These are phyloP conservation scores for Apophysomyces sp. DNA, from an alignment of 371 early-diverging fungal genomes.

Conservation along the genomic window DNA sequence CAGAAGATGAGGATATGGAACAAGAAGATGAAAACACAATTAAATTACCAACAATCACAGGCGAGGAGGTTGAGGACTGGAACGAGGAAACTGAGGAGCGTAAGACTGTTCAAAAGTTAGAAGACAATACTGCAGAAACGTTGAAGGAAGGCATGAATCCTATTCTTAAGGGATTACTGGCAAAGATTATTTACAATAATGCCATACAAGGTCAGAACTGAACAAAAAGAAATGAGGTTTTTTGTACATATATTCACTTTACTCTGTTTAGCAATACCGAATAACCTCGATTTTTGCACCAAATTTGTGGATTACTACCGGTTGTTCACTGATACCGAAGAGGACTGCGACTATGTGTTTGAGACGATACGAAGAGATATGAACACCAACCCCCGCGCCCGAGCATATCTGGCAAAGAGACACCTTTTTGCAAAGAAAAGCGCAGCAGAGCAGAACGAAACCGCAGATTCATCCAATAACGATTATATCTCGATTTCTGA, in stretches of 20 bases:
- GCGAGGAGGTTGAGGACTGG: conserved; percentile 49
- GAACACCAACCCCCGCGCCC: conserved; percentile 51
- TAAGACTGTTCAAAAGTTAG: conserved; percentile 40
- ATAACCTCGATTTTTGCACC: conserved; percentile 73
- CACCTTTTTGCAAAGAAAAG: conserved; percentile 32
- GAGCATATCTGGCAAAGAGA: conserved; percentile 61
- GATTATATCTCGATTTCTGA: conserved; percentile 26
- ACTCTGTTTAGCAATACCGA: conserved; percentile 55
- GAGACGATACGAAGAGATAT: conserved; percentile 68
- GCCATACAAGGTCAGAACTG: conserved; percentile 66
- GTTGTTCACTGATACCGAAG: conserved; percentile 57
- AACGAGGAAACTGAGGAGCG: conserved; percentile 34
- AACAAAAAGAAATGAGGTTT: not conserved
- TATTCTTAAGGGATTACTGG: conserved; percentile 79
- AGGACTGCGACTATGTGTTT: conserved; percentile 51
- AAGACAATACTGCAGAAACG: conserved; percentile 46
- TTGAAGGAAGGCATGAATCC: conserved; percentile 61
- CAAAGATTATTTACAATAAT: conserved; percentile 78
- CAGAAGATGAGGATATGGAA: conserved; percentile 41
- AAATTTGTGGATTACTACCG: conserved; percentile 70
- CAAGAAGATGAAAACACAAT: conserved; percentile 50
- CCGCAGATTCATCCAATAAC: conserved; percentile 10
- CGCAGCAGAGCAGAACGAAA: conserved; percentile 34
- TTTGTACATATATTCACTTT: not conserved
- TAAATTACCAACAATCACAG: conserved; percentile 58